Evolutionary conservation across 164 flowering plant genomes (phyloP), one percentile per base, ranked within the genome.

Genomic region (Annona squamosa): DNA sequence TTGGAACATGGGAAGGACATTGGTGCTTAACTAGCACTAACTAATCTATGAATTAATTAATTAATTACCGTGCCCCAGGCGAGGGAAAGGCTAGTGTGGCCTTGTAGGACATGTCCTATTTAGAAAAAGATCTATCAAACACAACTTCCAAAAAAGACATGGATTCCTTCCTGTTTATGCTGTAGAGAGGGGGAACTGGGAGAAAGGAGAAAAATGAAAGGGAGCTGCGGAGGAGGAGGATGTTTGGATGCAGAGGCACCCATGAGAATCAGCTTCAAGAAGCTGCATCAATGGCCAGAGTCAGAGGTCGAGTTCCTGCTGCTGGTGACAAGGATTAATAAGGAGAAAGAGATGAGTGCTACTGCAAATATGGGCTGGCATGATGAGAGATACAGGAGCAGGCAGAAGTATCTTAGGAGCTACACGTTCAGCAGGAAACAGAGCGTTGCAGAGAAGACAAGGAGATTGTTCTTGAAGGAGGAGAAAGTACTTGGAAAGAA

Each of bases 321-420:
- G 63, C 59, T 69, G 45, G 56, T 70, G 41, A 72, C 12, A 52
- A 26, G 37, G 37, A 26, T 26, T 26, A 52, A 52, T 0, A 52
- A 52, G 59, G 59, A 52, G 59, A 69, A 47, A 5, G 41, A 67
- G 5, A n/a, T 3, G 48, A 62, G 19, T 5, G 43, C 6, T 47
- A 45, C 17, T 46, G 17, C 62, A 5, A 5, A 71, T 9, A 42
- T 12, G 45, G 71, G 47, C 5, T 48, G 67, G 19, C 16, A 63
- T 37, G 74, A 77, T 67, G 78, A 76, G 57, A 74, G 76, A 46
- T 77, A 56, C 56, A 78, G 70, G 18, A 63, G 73, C 67, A 74
- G 82, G 75, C 85, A 80, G 73, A 78, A 73, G 68, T 82, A 78
- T 16, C 80, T 82, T 1, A 80, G 81, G 73, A 82, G 85, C 64